Evolutionary conservation across 176 grass and related monocot genomes (phyloP).

Genomic region (Ensete ventricosum): DNA sequence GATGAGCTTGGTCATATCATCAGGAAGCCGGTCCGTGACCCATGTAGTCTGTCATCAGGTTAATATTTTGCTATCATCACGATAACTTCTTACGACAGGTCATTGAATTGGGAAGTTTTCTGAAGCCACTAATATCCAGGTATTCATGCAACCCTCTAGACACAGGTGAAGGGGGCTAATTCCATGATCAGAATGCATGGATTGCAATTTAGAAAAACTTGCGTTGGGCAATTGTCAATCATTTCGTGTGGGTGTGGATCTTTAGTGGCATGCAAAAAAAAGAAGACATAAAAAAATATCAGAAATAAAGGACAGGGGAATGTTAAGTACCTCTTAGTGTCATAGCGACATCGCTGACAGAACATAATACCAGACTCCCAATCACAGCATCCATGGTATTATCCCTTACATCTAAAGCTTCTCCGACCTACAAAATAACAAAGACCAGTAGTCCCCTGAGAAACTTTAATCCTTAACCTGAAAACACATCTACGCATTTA

Average conservation of each 20-base stretch:
- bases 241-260: background rate
- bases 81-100: too few relatives aligned
- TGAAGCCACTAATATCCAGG: background rate
- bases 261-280: background rate
- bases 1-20: too few relatives aligned
- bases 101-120: background rate
- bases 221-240: background rate
- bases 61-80: too few relatives aligned
- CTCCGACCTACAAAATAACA: conserved; percentile 50
- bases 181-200: background rate
- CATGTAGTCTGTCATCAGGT: too few relatives aligned
- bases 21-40: too few relatives aligned
- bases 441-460: background rate
- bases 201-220: background rate
- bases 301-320: conserved; percentile 4
- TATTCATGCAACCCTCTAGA: background rate
- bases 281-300: background rate
- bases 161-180: background rate
- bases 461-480: background rate
- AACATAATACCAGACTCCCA: conserved; percentile 78
- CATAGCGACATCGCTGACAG: conserved; percentile 38
- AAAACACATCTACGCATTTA: background rate
- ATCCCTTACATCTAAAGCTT: conserved; percentile 58
- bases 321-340: conserved; percentile 44
- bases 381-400: conserved; percentile 75